phyloP scores from a whole-genome alignment of 768 basidiomycete species.

The Termitomyces sp. region DNA sequence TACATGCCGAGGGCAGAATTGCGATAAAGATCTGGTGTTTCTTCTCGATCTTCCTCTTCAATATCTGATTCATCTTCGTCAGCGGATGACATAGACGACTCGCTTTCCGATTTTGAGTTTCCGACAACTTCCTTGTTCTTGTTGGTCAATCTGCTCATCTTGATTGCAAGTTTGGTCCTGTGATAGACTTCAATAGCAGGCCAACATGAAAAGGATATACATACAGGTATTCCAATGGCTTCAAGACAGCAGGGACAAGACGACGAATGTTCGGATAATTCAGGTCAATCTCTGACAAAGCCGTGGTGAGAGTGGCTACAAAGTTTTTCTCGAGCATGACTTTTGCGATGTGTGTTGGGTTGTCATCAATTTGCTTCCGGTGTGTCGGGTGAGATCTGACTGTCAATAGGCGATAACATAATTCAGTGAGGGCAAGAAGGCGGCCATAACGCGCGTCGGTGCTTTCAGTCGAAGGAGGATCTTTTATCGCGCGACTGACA shows the following conservation, averaged over 20 bases:
- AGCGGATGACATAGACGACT: conserved; percentile 46
- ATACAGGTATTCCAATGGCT: conserved; percentile 87
- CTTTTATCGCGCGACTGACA: conserved; percentile 83
- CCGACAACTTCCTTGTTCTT: conserved; percentile 59
- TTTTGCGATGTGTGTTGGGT: conserved; percentile 91
- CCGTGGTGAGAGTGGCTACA: conserved; percentile 82
- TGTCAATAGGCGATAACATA: conserved; percentile 84
- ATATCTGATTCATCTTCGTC: conserved; percentile 61
- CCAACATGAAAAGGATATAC: conserved; percentile 21
- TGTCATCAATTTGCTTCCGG: conserved; percentile 62
- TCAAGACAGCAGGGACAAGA: conserved; percentile 82
- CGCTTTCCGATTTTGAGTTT: conserved; percentile 42
- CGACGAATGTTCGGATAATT: conserved; percentile 91
- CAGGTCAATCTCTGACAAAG: conserved; percentile 89
- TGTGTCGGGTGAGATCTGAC: conserved; percentile 64
- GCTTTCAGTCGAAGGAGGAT: conserved; percentile 53
- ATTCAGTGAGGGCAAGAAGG: conserved; percentile 79
- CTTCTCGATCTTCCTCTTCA: conserved; percentile 58
- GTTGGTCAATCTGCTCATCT: conserved; percentile 82
- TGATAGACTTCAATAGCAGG: conserved; percentile 3
- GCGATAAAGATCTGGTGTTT: conserved; percentile 91
- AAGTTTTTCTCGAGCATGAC: conserved; percentile 99
- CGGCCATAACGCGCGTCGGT: conserved; percentile 84
- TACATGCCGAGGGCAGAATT: conserved; percentile 97
- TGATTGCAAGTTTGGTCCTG: conserved; percentile 96